Percentiles rank a stretch among this genome's conserved stretches.
Evolutionary conservation across 2,329 filamentous ascomycete genomes (phyloP).

Genomic region (Epichloe sibirici): DNA sequence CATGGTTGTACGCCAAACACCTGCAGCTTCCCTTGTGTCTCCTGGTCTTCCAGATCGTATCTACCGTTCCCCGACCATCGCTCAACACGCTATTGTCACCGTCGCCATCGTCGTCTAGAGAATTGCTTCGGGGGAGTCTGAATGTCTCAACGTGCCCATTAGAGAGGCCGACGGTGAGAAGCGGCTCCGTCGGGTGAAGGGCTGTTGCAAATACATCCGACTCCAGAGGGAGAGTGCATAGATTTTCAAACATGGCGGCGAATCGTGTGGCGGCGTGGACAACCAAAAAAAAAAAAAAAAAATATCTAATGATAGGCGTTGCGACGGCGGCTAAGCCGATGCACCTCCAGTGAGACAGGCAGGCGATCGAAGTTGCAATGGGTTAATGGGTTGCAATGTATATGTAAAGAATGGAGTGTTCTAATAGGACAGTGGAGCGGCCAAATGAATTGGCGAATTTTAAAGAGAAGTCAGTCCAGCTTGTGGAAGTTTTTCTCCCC

Average conservation of each 20-base stretch:
- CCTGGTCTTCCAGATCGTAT: conserved; percentile 73
- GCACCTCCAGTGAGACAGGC: neutral
- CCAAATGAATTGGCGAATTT: neutral
- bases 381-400: no score
- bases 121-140: conserved; percentile 47
- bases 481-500: no score
- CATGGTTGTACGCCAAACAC: conserved; percentile 62
- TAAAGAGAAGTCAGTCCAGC: no score
- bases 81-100: conserved; percentile 37
- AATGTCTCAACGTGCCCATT: conserved; percentile 80
- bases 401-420: neutral
- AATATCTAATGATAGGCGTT: neutral
- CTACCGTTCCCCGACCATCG: conserved; percentile 61
- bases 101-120: conserved; percentile 38
- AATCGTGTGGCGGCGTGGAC: neutral
- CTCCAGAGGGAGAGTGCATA: conserved; percentile 77
- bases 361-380: no score
- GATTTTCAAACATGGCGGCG: conserved; percentile 67
- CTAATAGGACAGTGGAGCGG: neutral
- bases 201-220: conserved; percentile 83
- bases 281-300: no score
- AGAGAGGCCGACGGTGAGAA: conserved; percentile 76
- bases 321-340: neutral
- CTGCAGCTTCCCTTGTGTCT: conserved; percentile 93
- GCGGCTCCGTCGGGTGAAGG: conserved; percentile 70